Conservation (phyloP, 257 asterid genomes). For the Primulina huaijiensis region DNA sequence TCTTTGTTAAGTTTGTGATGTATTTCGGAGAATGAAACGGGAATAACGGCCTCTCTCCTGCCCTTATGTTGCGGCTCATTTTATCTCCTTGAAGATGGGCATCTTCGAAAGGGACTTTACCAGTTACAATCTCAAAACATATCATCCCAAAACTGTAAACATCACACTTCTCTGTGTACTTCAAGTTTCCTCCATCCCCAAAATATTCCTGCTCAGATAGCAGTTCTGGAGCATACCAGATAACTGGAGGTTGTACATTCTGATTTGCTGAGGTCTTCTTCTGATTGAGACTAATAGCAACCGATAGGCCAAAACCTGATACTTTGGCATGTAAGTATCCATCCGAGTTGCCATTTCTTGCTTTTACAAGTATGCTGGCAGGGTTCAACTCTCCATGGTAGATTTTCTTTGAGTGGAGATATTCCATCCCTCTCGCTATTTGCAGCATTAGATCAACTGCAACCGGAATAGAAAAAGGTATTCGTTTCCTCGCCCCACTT, state of each 20-base stretch:
- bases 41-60: conserved; percentile 90
- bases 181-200: conserved; percentile 25
- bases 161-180: conserved; percentile 62
- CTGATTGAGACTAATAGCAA: conserved; percentile 30
- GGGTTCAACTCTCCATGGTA: conserved; percentile 78
- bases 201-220: conserved; percentile 52
- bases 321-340: conserved; percentile 71
- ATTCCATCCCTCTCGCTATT: conserved; percentile 94
- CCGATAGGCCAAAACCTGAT: conserved; percentile 55
- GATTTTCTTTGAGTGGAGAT: conserved; percentile 69
- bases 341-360: conserved; percentile 39
- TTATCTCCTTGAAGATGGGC: conserved; percentile 84
- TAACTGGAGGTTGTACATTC: conserved; percentile 37
- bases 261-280: conserved; percentile 37
- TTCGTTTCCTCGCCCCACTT: conserved; percentile 58
- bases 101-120: conserved; percentile 90
- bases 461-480: conserved; percentile 67
- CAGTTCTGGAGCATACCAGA: conserved; percentile 88
- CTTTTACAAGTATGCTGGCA: conserved; percentile 52
- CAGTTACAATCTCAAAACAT: conserved; percentile 75
- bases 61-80: conserved; percentile 74
- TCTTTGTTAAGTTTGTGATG: conserved; percentile 42
- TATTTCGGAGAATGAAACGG: conserved; percentile 72
- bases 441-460: conserved; percentile 86
- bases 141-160: conserved; percentile 90